These are phyloP conservation scores for Diaporthe longicolla DNA, from an alignment of 2,329 filamentous ascomycete species.

Conservation along the genomic window DNA sequence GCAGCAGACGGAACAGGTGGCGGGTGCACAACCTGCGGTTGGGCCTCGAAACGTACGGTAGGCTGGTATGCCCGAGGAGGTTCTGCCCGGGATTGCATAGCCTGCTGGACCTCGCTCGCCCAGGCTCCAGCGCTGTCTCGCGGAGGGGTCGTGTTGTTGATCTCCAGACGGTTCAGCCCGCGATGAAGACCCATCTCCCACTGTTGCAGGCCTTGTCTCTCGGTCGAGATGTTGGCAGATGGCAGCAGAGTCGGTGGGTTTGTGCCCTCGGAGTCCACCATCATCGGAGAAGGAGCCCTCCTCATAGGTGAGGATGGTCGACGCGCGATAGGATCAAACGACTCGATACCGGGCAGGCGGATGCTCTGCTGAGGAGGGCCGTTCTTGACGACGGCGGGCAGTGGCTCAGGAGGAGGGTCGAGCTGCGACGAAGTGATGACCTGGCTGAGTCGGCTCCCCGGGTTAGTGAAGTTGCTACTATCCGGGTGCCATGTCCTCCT, in stretches of 20 bases:
- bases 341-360: conserved; percentile 90
- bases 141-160: conserved; percentile 62
- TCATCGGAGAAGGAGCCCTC: conserved; percentile 81
- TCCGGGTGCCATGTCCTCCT: conserved; percentile 93
- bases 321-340: conserved; percentile 83
- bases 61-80: conserved; percentile 61
- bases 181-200: conserved; percentile 78
- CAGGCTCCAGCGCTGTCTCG: conserved; percentile 67
- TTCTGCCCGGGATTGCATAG: conserved; percentile 69
- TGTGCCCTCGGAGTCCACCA: conserved; percentile 71
- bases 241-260: conserved; percentile 54
- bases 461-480: conserved; percentile 73
- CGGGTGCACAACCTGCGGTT: conserved; percentile 54
- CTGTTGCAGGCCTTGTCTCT: conserved; percentile 66
- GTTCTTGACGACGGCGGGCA: conserved; percentile 60
- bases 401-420: conserved; percentile 68
- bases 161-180: conserved; percentile 76
- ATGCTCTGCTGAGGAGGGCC: conserved; percentile 66
- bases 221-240: conserved; percentile 55
- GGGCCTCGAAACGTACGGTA: conserved; percentile 69
- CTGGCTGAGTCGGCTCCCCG: conserved; percentile 81
- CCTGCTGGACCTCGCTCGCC: conserved; percentile 70
- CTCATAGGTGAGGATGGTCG: conserved; percentile 74
- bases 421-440: conserved; percentile 78
- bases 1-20: conserved; percentile 41